These are phyloP conservation scores for Macadamia integrifolia DNA, from an alignment of 164 flowering plant species.

Conservation along the genomic window DNA sequence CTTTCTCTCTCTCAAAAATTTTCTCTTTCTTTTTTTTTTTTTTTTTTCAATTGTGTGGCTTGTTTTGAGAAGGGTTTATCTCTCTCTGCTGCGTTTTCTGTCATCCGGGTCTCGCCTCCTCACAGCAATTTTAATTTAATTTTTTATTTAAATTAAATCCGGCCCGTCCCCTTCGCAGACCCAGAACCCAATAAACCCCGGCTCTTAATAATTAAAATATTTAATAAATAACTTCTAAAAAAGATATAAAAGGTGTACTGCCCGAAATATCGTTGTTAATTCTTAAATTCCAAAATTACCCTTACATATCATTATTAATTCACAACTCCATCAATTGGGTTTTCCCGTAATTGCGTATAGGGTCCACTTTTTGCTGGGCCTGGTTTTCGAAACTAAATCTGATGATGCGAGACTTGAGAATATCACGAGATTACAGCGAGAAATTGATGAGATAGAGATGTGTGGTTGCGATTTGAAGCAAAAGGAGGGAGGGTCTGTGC, in stretches of 20 bases:
- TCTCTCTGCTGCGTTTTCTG: slow-evolving; percentile 20
- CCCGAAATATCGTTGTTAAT: background rate
- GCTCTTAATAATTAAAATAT: background rate
- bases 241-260: background rate
- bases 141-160: background rate
- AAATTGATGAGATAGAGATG: slow-evolving; percentile 10
- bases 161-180: background rate
- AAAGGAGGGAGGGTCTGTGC: background rate
- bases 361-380: slow-evolving; percentile 18
- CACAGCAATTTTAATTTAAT: background rate
- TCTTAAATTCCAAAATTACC: background rate
- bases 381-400: slow-evolving; percentile 44
- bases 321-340: slow-evolving; percentile 3
- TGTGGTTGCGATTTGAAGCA: slow-evolving; percentile 24
- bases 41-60: slow-evolving; percentile 27
- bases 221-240: background rate
- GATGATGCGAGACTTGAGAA: slow-evolving; percentile 14
- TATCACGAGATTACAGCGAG: slow-evolving; percentile 24
- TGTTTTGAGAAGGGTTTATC: slow-evolving; percentile 32
- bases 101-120: too few species aligned
- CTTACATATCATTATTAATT: background rate
- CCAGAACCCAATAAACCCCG: slow-evolving; percentile 6
- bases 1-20: slow-evolving; percentile 12
- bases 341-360: background rate
- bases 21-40: slow-evolving; percentile 11